Evolutionary conservation across 176 grass and related monocot species (phyloP).

Genomic region (Urochloa ruziziensis): DNA sequence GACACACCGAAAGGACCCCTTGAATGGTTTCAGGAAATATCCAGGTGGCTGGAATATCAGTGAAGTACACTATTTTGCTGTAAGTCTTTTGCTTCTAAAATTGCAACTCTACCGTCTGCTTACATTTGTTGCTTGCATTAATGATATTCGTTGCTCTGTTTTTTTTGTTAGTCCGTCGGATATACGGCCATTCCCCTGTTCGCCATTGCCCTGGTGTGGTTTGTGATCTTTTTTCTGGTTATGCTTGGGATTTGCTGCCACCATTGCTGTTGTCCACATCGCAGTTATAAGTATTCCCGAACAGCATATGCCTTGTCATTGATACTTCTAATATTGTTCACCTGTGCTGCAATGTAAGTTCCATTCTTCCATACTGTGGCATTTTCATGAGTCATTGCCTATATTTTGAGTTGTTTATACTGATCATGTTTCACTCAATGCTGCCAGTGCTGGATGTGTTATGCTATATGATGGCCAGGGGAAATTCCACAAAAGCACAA

Average conservation of each 20-base stretch:
- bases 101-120: not conserved
- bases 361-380: not conserved
- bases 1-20: conserved; percentile 76
- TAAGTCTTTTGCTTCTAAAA: conserved; percentile 38
- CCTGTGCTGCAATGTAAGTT: conserved; percentile 84
- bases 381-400: conserved; percentile 8
- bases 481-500: conserved; percentile 79
- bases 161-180: conserved; percentile 61
- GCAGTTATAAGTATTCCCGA: conserved; percentile 65
- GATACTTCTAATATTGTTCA: conserved; percentile 80
- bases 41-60: conserved; percentile 89
- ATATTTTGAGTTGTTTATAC: conserved; percentile 16
- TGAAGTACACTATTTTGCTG: conserved; percentile 78
- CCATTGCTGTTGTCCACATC: conserved; percentile 58
- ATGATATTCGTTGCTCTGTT: not conserved
- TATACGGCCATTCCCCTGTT: conserved; percentile 81
- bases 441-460: conserved; percentile 56
- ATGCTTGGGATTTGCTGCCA: conserved; percentile 64
- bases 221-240: conserved; percentile 69
- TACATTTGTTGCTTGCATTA: not conserved
- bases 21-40: conserved; percentile 69
- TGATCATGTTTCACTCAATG: conserved; percentile 29
- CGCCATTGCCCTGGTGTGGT: conserved; percentile 70
- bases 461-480: conserved; percentile 79
- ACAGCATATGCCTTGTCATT: conserved; percentile 71